Base-by-base conservation (phyloP, 148 eudicot species). In the Camellia lanceoleosa region DNA sequence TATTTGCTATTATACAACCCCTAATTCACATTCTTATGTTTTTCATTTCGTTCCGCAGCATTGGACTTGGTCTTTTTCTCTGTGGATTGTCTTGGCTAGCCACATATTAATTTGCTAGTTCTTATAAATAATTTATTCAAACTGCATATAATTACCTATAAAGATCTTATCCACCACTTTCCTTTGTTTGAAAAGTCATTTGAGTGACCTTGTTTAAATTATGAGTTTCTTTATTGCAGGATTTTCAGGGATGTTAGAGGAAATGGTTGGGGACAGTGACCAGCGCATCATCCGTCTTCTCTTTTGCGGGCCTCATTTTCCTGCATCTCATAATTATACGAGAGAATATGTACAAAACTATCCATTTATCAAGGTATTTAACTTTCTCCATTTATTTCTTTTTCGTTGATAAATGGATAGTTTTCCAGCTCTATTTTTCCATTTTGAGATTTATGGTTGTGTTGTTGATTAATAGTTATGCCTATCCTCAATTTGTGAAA, bases 301-400 rank as follows among this genome's bases (percentile, higher is more conserved):
- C 16, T 93, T 96, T 83, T 96, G 99, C 67, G 99, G 99, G 72
- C 87, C 85, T 16, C 83, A 92, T 13, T 93, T 93, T 87, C 83
- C 90, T 63, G 90, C 87, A 77, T 90, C 95, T 78, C 89, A 91
- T 81, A 82, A 70, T 68, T 96, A 90, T 79, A 96, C 99, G 5
- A 91, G 83, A 72, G 99, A 93, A 66, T 93, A 93, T 74, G 75
- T 96, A 69, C 83, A 85, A 76, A 76, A 78, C 71, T 74, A 85
- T 83, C 88, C 97, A 68, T 80, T 78, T 79, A 86, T 96, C 70
- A 90, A 93, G 99, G 99, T 96, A 80, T 74, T 59, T 67, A 54
- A 72, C 65, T 76, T 75, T 56, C 56, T 62, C 69, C 38, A 12
- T 61, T 76, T 20, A 46, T 42, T 41, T 46, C n/a, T 75, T 44